These are phyloP conservation scores for Picea abies DNA, from an alignment of 83 land plant species.

Conservation along the genomic window DNA sequence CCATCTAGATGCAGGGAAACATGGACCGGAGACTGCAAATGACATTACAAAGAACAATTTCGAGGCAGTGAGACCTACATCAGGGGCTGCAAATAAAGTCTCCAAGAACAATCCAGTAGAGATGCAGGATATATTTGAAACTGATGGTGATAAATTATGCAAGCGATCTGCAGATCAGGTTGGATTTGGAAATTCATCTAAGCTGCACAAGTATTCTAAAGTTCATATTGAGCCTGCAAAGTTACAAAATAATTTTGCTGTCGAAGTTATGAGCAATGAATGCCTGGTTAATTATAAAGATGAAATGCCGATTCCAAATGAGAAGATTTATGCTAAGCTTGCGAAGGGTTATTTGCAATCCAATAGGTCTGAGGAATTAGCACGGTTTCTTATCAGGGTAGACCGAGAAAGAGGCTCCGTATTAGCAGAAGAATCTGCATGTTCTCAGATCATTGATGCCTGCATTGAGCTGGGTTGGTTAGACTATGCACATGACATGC, in stretches of 20 bases:
- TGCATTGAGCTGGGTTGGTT: constrained; percentile 55
- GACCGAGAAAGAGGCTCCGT: constrained; percentile 19
- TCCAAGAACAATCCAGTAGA: background rate
- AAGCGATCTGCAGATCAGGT: background rate
- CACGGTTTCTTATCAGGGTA: constrained; percentile 36
- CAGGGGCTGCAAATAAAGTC: background rate
- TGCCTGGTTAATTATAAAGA: constrained; percentile 27
- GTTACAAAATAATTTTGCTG: constrained; percentile 24
- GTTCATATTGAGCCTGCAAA: constrained; percentile 25
- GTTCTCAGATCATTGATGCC: constrained; percentile 46
- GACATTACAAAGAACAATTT: too few relatives aligned
- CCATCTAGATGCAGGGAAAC: too few relatives aligned
- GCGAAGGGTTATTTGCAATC: constrained; percentile 24
- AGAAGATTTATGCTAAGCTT: constrained; percentile 38
- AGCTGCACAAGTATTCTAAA: background rate
- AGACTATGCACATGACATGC: constrained; percentile 64
- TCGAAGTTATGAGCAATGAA: constrained; percentile 19
- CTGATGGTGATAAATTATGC: background rate
- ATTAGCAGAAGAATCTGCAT: constrained; percentile 14
- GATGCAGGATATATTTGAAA: background rate
- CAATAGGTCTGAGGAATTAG: constrained; percentile 28
- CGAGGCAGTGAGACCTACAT: too few relatives aligned
- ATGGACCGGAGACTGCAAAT: too few relatives aligned
- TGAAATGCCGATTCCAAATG: constrained; percentile 38
- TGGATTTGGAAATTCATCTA: background rate